These are phyloP conservation scores for Fraxinus xanthoxyloides DNA, from an alignment of 305 asterid species.

Conservation along the genomic window DNA sequence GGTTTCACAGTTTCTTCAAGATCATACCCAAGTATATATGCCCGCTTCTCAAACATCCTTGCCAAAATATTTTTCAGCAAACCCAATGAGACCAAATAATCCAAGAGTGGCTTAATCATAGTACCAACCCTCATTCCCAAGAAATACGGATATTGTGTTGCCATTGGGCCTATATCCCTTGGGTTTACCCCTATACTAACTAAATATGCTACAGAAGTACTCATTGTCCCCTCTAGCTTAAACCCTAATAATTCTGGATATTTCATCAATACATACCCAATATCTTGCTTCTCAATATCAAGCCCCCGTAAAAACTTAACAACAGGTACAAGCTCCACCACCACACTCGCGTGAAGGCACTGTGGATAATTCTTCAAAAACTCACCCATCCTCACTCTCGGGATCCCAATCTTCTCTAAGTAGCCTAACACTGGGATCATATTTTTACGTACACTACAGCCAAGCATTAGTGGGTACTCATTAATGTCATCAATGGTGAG, in stretches of 20 bases:
- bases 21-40: slow-evolving; percentile 77
- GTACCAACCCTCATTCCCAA: slow-evolving; percentile 97
- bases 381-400: slow-evolving; percentile 74
- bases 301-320: slow-evolving; percentile 72
- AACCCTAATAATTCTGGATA: slow-evolving; percentile 86
- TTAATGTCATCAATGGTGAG: slow-evolving; percentile 73
- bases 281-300: slow-evolving; percentile 85
- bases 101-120: slow-evolving; percentile 78
- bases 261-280: slow-evolving; percentile 84
- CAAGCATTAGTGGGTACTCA: slow-evolving; percentile 83
- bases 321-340: slow-evolving; percentile 85
- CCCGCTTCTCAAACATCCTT: slow-evolving; percentile 83
- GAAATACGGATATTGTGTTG: slow-evolving; percentile 80
- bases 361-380: slow-evolving; percentile 83
- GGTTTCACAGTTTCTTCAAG: slow-evolving; percentile 80
- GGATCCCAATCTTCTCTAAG: slow-evolving; percentile 80
- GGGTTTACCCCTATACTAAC: slow-evolving; percentile 88
- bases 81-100: slow-evolving; percentile 77
- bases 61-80: slow-evolving; percentile 68
- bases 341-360: slow-evolving; percentile 81
- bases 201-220: slow-evolving; percentile 84
- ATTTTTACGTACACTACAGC: slow-evolving; percentile 85
- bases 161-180: slow-evolving; percentile 92
- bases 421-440: slow-evolving; percentile 79
- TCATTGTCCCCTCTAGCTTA: slow-evolving; percentile 94